Conservation (phyloP, 2,329 filamentous ascomycete genomes). For the Pseudopithomyces chartarum region DNA sequence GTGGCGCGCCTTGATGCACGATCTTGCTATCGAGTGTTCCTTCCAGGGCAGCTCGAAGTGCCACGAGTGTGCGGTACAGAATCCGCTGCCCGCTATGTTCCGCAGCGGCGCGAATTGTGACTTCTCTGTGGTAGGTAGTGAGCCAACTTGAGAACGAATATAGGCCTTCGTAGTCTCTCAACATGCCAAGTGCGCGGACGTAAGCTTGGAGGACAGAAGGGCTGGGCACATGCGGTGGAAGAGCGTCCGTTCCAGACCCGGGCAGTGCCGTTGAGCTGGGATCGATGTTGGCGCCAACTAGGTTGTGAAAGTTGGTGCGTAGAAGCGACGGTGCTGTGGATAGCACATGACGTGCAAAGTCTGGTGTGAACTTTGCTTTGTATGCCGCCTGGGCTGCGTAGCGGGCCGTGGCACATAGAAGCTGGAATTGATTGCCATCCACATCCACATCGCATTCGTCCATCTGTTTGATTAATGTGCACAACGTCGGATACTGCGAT, state of each 20-base stretch:
- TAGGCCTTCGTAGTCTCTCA: conserved; percentile 65
- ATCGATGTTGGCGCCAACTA: conserved; percentile 27
- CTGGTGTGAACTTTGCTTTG: conserved; percentile 9
- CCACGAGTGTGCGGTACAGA: conserved; percentile 45
- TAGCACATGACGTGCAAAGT: conserved; percentile 20
- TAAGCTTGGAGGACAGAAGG: conserved; percentile 62
- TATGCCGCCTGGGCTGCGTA: conserved; percentile 33
- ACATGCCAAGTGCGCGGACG: conserved; percentile 65
- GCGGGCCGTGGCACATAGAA: conserved; percentile 39
- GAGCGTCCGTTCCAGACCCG: neutral
- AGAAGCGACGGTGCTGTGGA: conserved; percentile 23
- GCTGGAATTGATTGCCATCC: conserved; percentile 36
- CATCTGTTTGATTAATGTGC: conserved; percentile 32
- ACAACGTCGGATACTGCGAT: conserved; percentile 30
- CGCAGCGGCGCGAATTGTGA: conserved; percentile 33
- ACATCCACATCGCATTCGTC: conserved; percentile 36
- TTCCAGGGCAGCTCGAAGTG: conserved; percentile 50
- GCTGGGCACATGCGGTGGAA: conserved; percentile 51
- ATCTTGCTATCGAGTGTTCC: conserved; percentile 24
- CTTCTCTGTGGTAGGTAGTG: conserved; percentile 29
- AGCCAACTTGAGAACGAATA: conserved; percentile 65
- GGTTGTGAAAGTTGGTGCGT: conserved; percentile 30
- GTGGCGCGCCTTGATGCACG: conserved; percentile 22
- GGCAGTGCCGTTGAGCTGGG: conserved; percentile 7
- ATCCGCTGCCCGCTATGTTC: conserved; percentile 27